Evolutionary conservation across 1,139 yeast genomes (phyloP), one percentile per base, ranked within the genome.

Genomic region (Suhomyces bokatorum): DNA sequence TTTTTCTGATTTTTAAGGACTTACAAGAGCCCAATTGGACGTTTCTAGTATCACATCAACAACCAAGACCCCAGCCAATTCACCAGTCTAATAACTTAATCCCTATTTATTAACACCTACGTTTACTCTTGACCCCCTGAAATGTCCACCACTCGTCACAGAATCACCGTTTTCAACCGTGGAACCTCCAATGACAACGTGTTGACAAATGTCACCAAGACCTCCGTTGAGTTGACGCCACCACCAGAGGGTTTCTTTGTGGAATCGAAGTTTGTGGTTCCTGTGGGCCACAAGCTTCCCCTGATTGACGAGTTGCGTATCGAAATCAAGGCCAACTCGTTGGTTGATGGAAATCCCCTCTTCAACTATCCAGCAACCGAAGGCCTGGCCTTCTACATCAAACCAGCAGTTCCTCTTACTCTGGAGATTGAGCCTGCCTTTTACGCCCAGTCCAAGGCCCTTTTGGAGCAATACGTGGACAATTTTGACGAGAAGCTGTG

Each of bases 161-260:
- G 77, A 54, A 56, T 64, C 24, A 69, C 77, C 13, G 48, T 69
- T 24, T 54, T 60, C 51, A 70, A 69, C 48, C 69, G 66, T 4
- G 37, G 53, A 11, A 52, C 55, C 2, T 39, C 58, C 17, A 59
- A 59, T 37, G 70, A 68, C 45, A 66, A 60, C 31, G 43, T 66
- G 8, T 57, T 70, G 12, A 34, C 44, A 4, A 16, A 34, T 24
- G 46, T 43, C 17, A 41, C 38, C 35, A 38, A 45, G 22, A 17
- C 37, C 4, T 7, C 11, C 10, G 9, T 45, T 17, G 13, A 26
- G 8, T 24, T 45, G 24, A 39, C 16, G 3, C 45, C 45, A 6
- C 49, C 54, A 2, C 41, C 56, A 10, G 44, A 53, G 14, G 49
- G 51, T 9, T 58, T 63, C 36, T 30, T 49, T 4, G 45, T 60